A percentile compares a stretch with the other conserved stretches of the same genome.
Evolutionary conservation across 805 yeast genomes (phyloP).

Genomic region (Suhomyces sp.): DNA sequence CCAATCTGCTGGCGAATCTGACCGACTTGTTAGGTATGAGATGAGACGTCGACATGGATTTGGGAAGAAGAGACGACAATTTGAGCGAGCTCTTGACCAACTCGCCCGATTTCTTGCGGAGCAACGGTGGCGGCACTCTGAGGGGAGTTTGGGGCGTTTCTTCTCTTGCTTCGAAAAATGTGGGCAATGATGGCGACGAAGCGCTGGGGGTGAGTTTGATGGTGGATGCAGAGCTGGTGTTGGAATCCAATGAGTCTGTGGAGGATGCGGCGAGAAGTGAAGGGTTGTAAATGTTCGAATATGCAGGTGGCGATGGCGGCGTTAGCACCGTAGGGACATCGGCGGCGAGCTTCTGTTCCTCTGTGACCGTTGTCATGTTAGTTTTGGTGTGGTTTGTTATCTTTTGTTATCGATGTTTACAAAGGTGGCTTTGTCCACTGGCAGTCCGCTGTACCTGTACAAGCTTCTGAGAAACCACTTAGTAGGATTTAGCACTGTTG

Average conservation of each 20-base stretch:
- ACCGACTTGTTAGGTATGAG: slow-evolving; percentile 46
- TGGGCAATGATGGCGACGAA: slow-evolving; percentile 5
- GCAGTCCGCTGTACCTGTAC: neutral
- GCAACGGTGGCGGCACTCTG: slow-evolving; percentile 4
- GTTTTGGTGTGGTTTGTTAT: neutral
- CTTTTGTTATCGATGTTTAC: neutral
- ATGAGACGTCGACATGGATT: slow-evolving; percentile 27
- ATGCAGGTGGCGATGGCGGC: neutral
- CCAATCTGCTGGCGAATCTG: slow-evolving; percentile 59
- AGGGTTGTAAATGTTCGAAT: slow-evolving; percentile 1
- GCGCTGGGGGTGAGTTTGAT: slow-evolving; percentile 7
- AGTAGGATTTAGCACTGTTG: neutral
- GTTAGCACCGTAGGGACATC: neutral
- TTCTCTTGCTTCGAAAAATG: slow-evolving; percentile 2
- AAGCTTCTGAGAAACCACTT: neutral
- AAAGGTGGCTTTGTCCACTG: neutral
- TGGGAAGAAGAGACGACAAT: slow-evolving; percentile 16
- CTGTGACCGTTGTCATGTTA: neutral
- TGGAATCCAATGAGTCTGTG: slow-evolving; percentile 12
- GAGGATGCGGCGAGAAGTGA: neutral
- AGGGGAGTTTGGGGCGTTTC: neutral
- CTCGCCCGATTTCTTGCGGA: slow-evolving; percentile 20
- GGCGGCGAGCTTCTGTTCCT: neutral
- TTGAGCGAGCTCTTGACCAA: slow-evolving; percentile 24
- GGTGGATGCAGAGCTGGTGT: slow-evolving; percentile 9